Base-by-base conservation (phyloP, 331 rosid species). In the Malus hybrid region DNA sequence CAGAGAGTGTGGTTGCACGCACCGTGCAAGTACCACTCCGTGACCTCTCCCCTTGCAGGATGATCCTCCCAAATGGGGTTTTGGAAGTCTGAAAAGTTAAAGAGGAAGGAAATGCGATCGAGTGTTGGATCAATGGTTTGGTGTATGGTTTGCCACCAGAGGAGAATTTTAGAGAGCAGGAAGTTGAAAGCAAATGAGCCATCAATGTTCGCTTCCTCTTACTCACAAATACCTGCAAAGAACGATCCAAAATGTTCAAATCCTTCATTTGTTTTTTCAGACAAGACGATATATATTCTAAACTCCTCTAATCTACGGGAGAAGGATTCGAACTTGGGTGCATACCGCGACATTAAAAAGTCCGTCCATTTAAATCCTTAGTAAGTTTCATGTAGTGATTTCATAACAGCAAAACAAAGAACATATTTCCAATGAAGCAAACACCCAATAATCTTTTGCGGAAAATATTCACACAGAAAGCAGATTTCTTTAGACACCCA, bases 141-240 rank as follows among this genome's bases (percentile, higher is more conserved):
- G 85, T 75, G 84, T 54, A 68, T 18, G 86, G 80, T 83, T 86
- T 90, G 54, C 76, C 81, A 76, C 81, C 79, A 59, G 96, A 71
- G 69, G 93, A 72, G 75, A 83, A 27, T 27, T 89, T 81, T 74
- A 87, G 79, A 65, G 88, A 78, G 79, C 85, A 85, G n/a, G 99
- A 91, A 77, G 91, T 86, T 66, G 96, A 90, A 75, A 94, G 84
- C 62, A 89, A 81, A 24, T 91, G 91, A 9, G 96, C 89, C 98
- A 93, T 93, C 82, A 79, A 73, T 67, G 16, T 22, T 36, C 28
- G 69, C 44, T 73, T 69, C 71, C 72, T 73, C 27, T 42, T 52
- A 52, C 57, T 16, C 80, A 64, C 71, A 67, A 19, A 50, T 44
- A 78, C 86, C 90, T 87, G 88, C 78, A 78, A 75, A 78, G 71